phyloP scores from a whole-genome alignment of 2,329 filamentous ascomycete genomes.

The Seiridium cupressi region DNA sequence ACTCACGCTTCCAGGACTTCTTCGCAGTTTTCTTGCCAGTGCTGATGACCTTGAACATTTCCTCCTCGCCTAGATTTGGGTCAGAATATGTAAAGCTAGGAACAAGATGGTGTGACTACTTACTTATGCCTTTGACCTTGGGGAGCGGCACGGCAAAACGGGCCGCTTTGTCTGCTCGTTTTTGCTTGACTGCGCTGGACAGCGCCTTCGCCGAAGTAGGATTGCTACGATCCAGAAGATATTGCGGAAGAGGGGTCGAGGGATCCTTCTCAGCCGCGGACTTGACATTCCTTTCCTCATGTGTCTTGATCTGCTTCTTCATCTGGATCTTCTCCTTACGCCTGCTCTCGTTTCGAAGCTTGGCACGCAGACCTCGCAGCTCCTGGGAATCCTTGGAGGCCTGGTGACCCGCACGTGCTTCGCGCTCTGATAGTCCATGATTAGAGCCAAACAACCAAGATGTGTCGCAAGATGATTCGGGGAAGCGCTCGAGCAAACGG shows the following conservation, averaged over 20 bases:
- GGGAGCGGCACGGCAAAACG: conserved; percentile 90
- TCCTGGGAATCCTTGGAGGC: conserved; percentile 89
- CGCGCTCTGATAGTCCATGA: conserved; percentile 13
- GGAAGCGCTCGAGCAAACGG: no score
- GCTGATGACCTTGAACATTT: conserved; percentile 96
- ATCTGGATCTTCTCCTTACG: conserved; percentile 98
- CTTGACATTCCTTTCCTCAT: conserved; percentile 96
- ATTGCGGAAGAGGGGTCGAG: conserved; percentile 81
- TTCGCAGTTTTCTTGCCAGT: conserved; percentile 89
- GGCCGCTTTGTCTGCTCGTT: conserved; percentile 88
- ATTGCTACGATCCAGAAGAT: conserved; percentile 82
- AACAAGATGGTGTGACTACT: conserved; percentile 41
- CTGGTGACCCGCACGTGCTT: conserved; percentile 86
- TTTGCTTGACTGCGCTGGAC: conserved; percentile 89
- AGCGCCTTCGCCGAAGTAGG: conserved; percentile 65
- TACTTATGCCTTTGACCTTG: conserved; percentile 84
- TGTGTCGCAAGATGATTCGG: no score
- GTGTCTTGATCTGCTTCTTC: conserved; percentile 89
- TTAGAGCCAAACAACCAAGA: no score
- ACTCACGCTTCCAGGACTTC: conserved; percentile 65
- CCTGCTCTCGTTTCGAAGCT: conserved; percentile 89
- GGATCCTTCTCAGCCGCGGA: conserved; percentile 75
- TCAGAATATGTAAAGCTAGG: background rate
- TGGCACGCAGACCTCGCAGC: conserved; percentile 85
- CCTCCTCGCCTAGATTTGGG: conserved; percentile 78